phyloP scores from a whole-genome alignment of 1,284 basidiomycete genomes.

The Termitomyces sp. region DNA sequence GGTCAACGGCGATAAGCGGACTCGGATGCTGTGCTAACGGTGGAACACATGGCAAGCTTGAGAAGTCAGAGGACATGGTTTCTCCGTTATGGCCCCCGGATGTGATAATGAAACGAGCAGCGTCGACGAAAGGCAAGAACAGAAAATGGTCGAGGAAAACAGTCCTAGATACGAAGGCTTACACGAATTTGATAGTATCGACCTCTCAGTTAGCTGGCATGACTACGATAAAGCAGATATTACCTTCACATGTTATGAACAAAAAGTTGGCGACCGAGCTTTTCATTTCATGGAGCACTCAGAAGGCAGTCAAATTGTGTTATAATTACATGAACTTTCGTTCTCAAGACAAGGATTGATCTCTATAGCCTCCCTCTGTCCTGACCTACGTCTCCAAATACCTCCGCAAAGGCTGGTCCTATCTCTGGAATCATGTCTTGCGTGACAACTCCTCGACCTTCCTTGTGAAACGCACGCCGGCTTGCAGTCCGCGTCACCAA shows the following conservation, averaged over 20 bases:
- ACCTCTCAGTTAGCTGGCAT: neutral
- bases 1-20: neutral
- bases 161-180: neutral
- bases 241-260: neutral
- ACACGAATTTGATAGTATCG: neutral
- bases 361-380: slow-evolving; percentile 31
- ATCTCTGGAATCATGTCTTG: slow-evolving; percentile 84
- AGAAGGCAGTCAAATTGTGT: neutral
- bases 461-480: slow-evolving; percentile 66
- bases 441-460: slow-evolving; percentile 83
- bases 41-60: neutral
- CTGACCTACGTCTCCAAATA: slow-evolving; percentile 56
- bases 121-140: neutral
- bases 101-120: neutral
- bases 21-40: neutral
- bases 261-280: neutral
- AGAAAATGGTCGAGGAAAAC: neutral
- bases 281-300: neutral
- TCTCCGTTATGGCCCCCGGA: neutral
- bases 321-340: neutral
- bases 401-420: slow-evolving; percentile 66
- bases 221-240: neutral
- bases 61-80: neutral
- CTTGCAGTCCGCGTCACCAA: slow-evolving; percentile 85
- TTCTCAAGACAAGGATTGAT: neutral